Percentiles rank a stretch among this genome's conserved stretches.
These are phyloP conservation scores for Fusarium camptoceras DNA, from an alignment of 2,329 filamentous ascomycete species.

Conservation along the genomic window DNA sequence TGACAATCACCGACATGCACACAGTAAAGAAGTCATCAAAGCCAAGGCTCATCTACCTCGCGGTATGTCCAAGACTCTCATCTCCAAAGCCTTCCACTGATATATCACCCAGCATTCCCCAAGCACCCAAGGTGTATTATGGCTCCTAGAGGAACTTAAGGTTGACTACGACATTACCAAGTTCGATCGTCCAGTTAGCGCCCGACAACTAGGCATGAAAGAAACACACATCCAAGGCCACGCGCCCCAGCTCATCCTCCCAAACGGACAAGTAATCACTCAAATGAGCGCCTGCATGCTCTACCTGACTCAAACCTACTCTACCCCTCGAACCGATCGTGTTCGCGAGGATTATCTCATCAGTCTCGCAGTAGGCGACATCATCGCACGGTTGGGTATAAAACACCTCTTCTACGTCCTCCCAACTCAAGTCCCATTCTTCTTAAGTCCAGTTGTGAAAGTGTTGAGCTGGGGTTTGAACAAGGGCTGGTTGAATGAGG, in stretches of 20 bases:
- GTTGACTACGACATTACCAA: not conserved
- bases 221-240: not conserved
- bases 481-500: not conserved
- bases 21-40: not conserved
- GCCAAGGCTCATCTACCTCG: not conserved
- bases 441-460: not conserved
- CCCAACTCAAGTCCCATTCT: not conserved
- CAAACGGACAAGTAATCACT: not conserved
- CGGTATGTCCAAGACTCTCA: rapidly evolving
- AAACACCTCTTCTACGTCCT: not conserved
- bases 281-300: slow-evolving; percentile 2
- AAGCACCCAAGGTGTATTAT: not conserved
- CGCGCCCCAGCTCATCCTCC: not conserved
- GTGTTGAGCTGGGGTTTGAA: not conserved
- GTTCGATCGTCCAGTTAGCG: not conserved
- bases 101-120: not conserved
- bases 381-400: not conserved
- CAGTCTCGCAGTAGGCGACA: not conserved
- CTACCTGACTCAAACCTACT: not conserved
- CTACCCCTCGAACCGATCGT: not conserved
- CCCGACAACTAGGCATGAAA: not conserved
- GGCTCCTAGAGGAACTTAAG: not conserved
- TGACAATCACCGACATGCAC: not conserved
- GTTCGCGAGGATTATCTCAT: not conserved
- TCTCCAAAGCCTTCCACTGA: rapidly evolving